These are phyloP conservation scores for Crithidia bombi DNA, from an alignment of 208 protist genomes.

Conservation along the genomic window DNA sequence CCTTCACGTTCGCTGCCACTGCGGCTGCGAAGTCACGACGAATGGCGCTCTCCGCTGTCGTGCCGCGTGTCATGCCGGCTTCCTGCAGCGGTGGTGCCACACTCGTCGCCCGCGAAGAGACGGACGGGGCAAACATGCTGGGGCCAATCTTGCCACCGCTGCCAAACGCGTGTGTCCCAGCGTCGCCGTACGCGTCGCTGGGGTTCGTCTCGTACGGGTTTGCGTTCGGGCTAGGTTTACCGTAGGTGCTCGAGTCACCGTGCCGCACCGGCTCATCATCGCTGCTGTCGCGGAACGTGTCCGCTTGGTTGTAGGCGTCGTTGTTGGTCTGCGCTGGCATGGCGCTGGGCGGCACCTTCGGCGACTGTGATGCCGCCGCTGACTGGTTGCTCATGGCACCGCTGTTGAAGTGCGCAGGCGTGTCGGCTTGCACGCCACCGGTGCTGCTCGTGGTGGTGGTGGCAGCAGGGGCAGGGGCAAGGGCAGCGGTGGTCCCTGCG, in stretches of 20 bases:
- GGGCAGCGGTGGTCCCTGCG: not conserved
- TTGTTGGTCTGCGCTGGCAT: slow-evolving; percentile 14
- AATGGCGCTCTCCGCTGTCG: slow-evolving; percentile 27
- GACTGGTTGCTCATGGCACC: not conserved
- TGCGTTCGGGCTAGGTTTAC: not conserved
- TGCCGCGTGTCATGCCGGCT: slow-evolving; percentile 25
- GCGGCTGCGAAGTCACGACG: slow-evolving; percentile 24
- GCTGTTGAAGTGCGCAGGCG: slow-evolving; percentile 7
- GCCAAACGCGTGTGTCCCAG: slow-evolving; percentile 13
- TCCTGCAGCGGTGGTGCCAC: slow-evolving; percentile 38
- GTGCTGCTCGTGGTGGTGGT: slow-evolving; percentile 9
- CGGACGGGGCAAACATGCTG: slow-evolving; percentile 22
- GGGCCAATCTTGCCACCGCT: slow-evolving; percentile 4
- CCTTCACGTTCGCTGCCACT: slow-evolving; percentile 17
- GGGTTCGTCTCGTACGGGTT: slow-evolving; percentile 16
- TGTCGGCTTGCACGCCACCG: slow-evolving; percentile 1
- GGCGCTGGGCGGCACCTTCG: slow-evolving; percentile 7
- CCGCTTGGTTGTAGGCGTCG: slow-evolving; percentile 8
- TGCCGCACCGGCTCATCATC: slow-evolving; percentile 17
- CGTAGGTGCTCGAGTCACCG: not conserved
- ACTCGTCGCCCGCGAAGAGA: not conserved
- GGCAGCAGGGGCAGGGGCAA: not conserved
- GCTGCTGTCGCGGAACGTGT: slow-evolving; percentile 10
- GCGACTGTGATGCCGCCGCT: not conserved
- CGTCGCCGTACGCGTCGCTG: not conserved